Percentiles rank a stretch among this genome's conserved stretches.
Conservation (phyloP, 768 basidiomycete species). For the Kwoniella pini region DNA sequence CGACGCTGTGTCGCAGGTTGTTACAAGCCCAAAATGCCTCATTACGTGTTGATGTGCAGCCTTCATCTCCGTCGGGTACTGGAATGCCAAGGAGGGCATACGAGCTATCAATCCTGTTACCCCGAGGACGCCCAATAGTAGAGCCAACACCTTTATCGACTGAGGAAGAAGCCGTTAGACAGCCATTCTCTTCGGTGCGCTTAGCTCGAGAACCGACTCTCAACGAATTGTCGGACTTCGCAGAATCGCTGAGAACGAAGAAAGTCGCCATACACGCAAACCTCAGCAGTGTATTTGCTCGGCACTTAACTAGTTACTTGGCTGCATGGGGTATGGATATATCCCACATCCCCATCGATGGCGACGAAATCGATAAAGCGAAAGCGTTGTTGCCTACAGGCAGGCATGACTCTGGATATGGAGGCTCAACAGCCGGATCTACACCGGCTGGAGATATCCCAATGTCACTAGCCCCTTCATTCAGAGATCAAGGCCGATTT, state of each 20-base stretch:
- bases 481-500: constrained; percentile 57
- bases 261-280: constrained; percentile 81
- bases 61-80: constrained; percentile 55
- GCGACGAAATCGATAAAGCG: constrained; percentile 41
- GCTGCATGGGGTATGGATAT: constrained; percentile 96
- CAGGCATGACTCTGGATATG: constrained; percentile 26
- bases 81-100: constrained; percentile 59
- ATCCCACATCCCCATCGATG: constrained; percentile 62
- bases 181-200: constrained; percentile 60
- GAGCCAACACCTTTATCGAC: constrained; percentile 59
- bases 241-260: constrained; percentile 77
- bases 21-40: constrained; percentile 48
- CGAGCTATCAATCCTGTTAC: constrained; percentile 67
- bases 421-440: constrained; percentile 17
- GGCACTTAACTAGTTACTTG: constrained; percentile 87
- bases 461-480: constrained; percentile 4
- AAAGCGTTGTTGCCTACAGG: constrained; percentile 1
- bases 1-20: constrained; percentile 42
- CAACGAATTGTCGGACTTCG: constrained; percentile 74
- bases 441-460: constrained; percentile 18
- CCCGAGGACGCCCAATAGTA: constrained; percentile 57
- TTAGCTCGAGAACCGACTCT: constrained; percentile 73
- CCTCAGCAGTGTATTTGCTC: constrained; percentile 84
- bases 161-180: constrained; percentile 59
- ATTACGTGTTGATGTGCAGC: constrained; percentile 32